Conservation (phyloP, 805 yeast genomes). For the Candida ortonii region DNA sequence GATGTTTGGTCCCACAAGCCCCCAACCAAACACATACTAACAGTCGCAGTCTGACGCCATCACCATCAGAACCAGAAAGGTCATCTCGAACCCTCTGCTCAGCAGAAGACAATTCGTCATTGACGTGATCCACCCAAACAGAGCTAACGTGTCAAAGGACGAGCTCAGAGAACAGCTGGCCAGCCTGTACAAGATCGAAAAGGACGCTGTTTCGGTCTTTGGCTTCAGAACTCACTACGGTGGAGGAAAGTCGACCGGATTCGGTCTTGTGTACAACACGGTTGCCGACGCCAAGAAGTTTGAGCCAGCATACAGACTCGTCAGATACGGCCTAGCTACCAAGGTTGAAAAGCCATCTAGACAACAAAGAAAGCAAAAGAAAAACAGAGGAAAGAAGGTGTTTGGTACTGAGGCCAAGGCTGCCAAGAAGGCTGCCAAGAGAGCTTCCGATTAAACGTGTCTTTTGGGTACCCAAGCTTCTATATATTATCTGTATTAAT, state of each 20-base stretch:
- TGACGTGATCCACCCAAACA: conserved; percentile 99
- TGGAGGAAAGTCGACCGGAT: conserved; percentile 99
- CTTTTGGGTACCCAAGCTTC: conserved; percentile 4
- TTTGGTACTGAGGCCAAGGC: conserved; percentile 96
- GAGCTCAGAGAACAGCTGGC: conserved; percentile 83
- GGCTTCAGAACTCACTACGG: conserved; percentile 99
- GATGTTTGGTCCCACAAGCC: no score
- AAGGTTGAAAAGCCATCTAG: conserved; percentile 97
- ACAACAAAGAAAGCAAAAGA: conserved; percentile 99
- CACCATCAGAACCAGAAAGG: conserved; percentile 99
- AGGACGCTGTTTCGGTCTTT: conserved; percentile 82
- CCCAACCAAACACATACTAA: no score
- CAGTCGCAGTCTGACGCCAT: conserved; percentile 88
- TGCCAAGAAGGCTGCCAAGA: conserved; percentile 89
- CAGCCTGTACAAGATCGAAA: conserved; percentile 62
- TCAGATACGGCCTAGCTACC: conserved; percentile 96
- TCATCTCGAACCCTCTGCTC: conserved; percentile 97
- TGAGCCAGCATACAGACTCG: conserved; percentile 99
- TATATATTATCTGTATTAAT: conserved; percentile 12
- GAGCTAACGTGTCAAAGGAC: conserved; percentile 98
- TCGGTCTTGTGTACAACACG: conserved; percentile 98
- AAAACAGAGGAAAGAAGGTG: conserved; percentile 99
- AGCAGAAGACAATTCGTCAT: conserved; percentile 99
- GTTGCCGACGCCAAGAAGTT: conserved; percentile 96
- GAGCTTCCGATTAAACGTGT: conserved; percentile 76